A percentile compares a stretch with the other conserved stretches of the same genome.
Conservation (phyloP, 2,329 filamentous ascomycete genomes). For the Ophiostoma fasciatum region DNA sequence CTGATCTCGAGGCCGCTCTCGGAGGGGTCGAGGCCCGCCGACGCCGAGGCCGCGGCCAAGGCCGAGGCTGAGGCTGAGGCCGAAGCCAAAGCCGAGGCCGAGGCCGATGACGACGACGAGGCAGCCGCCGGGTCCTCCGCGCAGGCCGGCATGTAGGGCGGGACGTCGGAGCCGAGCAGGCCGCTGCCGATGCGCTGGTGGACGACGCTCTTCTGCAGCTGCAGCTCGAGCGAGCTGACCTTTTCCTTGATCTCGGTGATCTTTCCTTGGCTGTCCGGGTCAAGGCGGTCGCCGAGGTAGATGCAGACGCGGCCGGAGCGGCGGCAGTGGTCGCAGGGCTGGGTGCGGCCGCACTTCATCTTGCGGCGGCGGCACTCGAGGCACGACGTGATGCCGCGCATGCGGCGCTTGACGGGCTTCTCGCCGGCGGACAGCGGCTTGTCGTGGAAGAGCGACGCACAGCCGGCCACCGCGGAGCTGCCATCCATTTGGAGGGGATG, state of each 20-base stretch:
- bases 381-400: constrained; percentile 54
- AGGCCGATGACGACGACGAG: no score
- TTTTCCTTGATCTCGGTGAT: constrained; percentile 67
- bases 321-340: constrained; percentile 55
- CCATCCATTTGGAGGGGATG: no score
- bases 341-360: constrained; percentile 60
- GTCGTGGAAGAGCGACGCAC: no score
- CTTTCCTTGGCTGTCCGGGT: constrained; percentile 53
- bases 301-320: constrained; percentile 40
- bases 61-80: no score
- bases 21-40: constrained; percentile 36
- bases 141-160: no score
- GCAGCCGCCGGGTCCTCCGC: no score
- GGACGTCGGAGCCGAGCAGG: constrained; percentile 4
- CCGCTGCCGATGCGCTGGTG: constrained; percentile 5
- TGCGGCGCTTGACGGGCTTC: constrained; percentile 39
- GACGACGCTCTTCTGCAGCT: constrained; percentile 45
- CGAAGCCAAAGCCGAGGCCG: no score
- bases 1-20: constrained; percentile 5
- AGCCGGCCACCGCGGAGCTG: no score
- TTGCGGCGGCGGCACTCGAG: constrained; percentile 61
- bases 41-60: constrained; percentile 32
- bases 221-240: constrained; percentile 55
- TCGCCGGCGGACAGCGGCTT: constrained; percentile 6
- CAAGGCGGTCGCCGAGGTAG: constrained; percentile 53